A percentile compares a stretch with the other conserved stretches of the same genome.
Evolutionary conservation across 2,329 filamentous ascomycete genomes (phyloP).

Genomic region (Cladosporium velox): DNA sequence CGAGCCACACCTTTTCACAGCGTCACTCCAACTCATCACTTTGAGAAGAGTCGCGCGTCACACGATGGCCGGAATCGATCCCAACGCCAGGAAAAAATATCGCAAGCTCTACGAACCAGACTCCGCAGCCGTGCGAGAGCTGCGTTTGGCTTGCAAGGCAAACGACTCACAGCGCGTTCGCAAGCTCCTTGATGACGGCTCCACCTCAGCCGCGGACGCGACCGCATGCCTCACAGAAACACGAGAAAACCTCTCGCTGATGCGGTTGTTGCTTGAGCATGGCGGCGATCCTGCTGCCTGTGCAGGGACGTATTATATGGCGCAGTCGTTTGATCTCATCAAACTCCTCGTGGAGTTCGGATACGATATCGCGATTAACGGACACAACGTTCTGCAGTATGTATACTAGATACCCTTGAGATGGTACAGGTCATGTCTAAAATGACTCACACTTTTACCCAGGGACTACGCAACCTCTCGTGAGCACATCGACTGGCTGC

Average conservation of each 20-base stretch:
- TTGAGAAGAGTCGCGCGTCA: too few relatives aligned
- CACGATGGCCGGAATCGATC: too few relatives aligned
- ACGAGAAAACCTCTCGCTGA: not conserved
- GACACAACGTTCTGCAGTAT: not conserved
- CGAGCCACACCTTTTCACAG: too few relatives aligned
- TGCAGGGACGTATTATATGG: not conserved
- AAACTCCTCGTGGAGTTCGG: constrained; percentile 9
- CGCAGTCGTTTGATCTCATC: not conserved
- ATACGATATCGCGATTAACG: constrained; percentile 1
- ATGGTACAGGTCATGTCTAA: too few relatives aligned
- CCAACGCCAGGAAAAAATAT: too few relatives aligned
- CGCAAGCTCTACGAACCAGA: too few relatives aligned
- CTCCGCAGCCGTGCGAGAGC: not conserved
- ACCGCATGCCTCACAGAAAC: not conserved
- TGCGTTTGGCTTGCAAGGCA: not conserved
- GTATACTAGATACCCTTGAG: not conserved
- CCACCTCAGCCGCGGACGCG: not conserved
- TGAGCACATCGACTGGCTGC: constrained; percentile 15
- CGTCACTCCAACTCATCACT: too few relatives aligned
- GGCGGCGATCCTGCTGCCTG: not conserved
- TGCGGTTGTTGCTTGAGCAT: constrained; percentile 1
- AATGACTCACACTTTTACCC: too few relatives aligned
- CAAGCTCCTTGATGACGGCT: not conserved
- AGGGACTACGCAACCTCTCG: constrained; percentile 19
- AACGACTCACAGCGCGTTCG: not conserved